A percentile compares a stretch with the other conserved stretches of the same genome.
phyloP scores from a whole-genome alignment of 345 rosid species.

The Eucalyptus cloeziana region DNA sequence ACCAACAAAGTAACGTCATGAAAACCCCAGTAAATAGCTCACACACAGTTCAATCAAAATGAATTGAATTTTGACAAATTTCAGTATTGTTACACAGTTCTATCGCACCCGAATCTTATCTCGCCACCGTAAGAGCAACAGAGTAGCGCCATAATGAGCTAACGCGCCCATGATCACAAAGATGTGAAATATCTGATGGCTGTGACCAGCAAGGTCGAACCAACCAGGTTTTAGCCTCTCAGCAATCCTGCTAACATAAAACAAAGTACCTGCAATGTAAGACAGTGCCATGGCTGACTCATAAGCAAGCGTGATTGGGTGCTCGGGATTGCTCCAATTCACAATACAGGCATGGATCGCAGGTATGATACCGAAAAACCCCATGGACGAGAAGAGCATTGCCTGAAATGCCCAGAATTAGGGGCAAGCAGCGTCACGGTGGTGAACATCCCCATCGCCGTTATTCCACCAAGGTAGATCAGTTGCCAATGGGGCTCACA shows the following conservation, averaged over 20 bases:
- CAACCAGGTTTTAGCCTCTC: conserved; percentile 71
- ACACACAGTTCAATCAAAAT: too few species aligned
- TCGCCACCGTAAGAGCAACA: background rate
- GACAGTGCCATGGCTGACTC: too few species aligned
- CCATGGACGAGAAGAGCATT: conserved; percentile 65
- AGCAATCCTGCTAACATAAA: conserved; percentile 10
- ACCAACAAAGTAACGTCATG: too few species aligned
- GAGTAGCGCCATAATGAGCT: conserved; percentile 83
- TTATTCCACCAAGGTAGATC: conserved; percentile 56
- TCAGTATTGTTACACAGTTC: too few species aligned
- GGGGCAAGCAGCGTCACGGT: conserved; percentile 62
- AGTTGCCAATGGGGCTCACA: conserved; percentile 71
- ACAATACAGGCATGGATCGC: conserved; percentile 49
- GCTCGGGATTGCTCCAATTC: conserved; percentile 64
- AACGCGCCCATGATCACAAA: conserved; percentile 75
- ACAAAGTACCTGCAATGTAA: too few species aligned
- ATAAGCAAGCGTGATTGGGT: conserved; percentile 34
- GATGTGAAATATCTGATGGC: conserved; percentile 74
- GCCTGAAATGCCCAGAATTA: conserved; percentile 49
- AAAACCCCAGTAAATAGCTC: too few species aligned
- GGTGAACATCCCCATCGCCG: conserved; percentile 65
- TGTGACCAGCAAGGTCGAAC: conserved; percentile 14
- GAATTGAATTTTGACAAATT: too few species aligned
- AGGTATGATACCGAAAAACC: conserved; percentile 57
- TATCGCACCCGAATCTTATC: too few species aligned